Percentiles rank a stretch among this genome's conserved stretches.
phyloP scores from a whole-genome alignment of 805 yeast genomes.

The Candida jianshihensis region DNA sequence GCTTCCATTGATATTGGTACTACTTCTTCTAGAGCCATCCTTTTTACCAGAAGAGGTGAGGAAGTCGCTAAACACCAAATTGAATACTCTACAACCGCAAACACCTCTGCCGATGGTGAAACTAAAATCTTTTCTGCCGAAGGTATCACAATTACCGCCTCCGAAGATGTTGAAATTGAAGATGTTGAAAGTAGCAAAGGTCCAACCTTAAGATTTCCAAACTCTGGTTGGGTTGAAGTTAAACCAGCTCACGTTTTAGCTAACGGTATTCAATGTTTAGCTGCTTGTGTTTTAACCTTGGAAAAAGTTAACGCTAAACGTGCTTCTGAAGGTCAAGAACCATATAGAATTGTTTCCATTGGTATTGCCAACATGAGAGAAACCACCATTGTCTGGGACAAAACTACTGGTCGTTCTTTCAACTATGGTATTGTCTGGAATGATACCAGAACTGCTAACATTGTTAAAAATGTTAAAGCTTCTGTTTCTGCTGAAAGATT shows the following conservation, averaged over 20 bases:
- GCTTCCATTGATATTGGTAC: slow-evolving; percentile 89
- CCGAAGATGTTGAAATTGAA: slow-evolving; percentile 54
- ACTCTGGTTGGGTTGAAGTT: slow-evolving; percentile 93
- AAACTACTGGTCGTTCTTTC: slow-evolving; percentile 76
- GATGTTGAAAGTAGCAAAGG: slow-evolving; percentile 37
- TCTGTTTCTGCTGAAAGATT: slow-evolving; percentile 48
- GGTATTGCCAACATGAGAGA: slow-evolving; percentile 97
- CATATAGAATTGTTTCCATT: slow-evolving; percentile 61
- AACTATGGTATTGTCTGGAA: slow-evolving; percentile 92
- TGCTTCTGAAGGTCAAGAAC: slow-evolving; percentile 34
- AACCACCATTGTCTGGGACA: slow-evolving; percentile 85
- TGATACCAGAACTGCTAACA: slow-evolving; percentile 77
- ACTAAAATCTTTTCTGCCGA: slow-evolving; percentile 62
- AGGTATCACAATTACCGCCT: slow-evolving; percentile 61
- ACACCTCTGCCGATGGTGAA: slow-evolving; percentile 37
- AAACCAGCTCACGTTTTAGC: slow-evolving; percentile 78
- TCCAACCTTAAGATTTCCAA: slow-evolving; percentile 71
- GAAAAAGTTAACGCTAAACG: slow-evolving; percentile 49
- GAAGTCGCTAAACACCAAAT: slow-evolving; percentile 87
- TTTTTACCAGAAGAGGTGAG: slow-evolving; percentile 64
- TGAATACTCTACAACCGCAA: slow-evolving; percentile 74
- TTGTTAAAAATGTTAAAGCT: slow-evolving; percentile 56
- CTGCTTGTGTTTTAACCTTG: slow-evolving; percentile 52
- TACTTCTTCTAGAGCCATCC: slow-evolving; percentile 82
- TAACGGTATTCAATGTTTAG: slow-evolving; percentile 74